Percentiles rank a stretch among this genome's conserved stretches.
Evolutionary conservation across 768 basidiomycete genomes (phyloP).

Genomic region (Leccinum fibrillosum): DNA sequence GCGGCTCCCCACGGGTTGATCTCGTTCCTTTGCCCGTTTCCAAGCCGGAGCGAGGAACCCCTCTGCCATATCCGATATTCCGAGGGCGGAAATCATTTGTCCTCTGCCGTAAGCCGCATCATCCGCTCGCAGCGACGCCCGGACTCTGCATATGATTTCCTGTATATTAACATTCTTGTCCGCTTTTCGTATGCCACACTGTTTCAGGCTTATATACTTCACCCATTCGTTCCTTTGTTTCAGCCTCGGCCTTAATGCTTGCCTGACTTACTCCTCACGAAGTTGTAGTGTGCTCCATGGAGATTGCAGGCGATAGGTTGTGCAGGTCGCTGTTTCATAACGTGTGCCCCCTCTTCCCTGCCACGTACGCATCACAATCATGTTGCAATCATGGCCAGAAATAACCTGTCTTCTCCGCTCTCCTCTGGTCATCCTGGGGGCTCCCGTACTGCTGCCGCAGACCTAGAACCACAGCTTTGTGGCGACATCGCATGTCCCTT

Average conservation of each 20-base stretch:
- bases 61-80: conserved; percentile 7
- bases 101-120: conserved; percentile 9
- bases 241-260: not conserved
- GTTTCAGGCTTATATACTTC: conserved; percentile 2
- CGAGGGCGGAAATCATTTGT: not conserved
- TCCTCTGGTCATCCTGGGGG: not conserved
- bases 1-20: conserved; percentile 22
- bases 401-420: not conserved
- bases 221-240: not conserved
- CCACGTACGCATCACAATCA: not conserved
- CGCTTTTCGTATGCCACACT: not conserved
- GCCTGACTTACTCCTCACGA: not conserved
- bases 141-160: not conserved
- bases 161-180: not conserved
- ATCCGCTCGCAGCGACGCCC: not conserved
- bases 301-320: not conserved
- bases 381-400: not conserved
- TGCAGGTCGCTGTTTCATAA: not conserved
- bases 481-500: not conserved
- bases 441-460: not conserved
- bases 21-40: conserved; percentile 12
- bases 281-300: not conserved
- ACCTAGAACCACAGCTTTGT: not conserved
- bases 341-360: not conserved
- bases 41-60: conserved; percentile 14